Evolutionary conservation across 306 rosid species (phyloP), one percentile per base, ranked within the genome.

Genomic region (Crotalaria pallida): DNA sequence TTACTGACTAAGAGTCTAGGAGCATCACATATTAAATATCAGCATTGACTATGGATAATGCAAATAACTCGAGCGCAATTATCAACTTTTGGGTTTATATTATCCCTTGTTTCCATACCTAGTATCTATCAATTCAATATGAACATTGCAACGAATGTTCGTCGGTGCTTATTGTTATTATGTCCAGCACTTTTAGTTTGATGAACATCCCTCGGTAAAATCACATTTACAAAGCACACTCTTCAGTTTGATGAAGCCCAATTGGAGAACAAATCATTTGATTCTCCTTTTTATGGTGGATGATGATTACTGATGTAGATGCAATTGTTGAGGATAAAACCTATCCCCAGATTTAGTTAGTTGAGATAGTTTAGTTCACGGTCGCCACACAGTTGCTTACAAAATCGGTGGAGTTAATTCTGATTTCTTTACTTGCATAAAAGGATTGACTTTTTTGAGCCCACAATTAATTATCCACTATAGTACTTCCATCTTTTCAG

Each of bases 321-420:
- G 47, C 27, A 22, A 56, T 40, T 65, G 26, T 52, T 22, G 60
- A 49, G 67, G 22, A 23, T 65, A 11, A 68, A 45, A 52, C n/a
- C 22, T n/a, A 10, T 62, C 17, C 59, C 13, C 31, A 7, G n/a
- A 31, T 58, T 51, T 36, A 52, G 63, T 68, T 48, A 24, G 41
- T 26, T 50, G 38, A 22, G 34, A 52, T 63, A 44, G 64, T 62
- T 50, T 56, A 33, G 64, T 53, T 50, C 22, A 17, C 12, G n/a
- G 21, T 23, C 12, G 16, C 51, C 55, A 29, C 26, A 18, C 9
- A 19, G 44, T 49, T 55, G 36, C 57, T 45, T 36, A 13, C 33
- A 47, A 26, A 73, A 21, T 67, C 51, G 34, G 48, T 53, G 23
- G 58, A 44, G 56, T 64, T 65, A 31, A 72, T 78, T 71, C 34